Base-by-base conservation (phyloP, 352 stramenopile species). In the Phytophthora pisi region DNA sequence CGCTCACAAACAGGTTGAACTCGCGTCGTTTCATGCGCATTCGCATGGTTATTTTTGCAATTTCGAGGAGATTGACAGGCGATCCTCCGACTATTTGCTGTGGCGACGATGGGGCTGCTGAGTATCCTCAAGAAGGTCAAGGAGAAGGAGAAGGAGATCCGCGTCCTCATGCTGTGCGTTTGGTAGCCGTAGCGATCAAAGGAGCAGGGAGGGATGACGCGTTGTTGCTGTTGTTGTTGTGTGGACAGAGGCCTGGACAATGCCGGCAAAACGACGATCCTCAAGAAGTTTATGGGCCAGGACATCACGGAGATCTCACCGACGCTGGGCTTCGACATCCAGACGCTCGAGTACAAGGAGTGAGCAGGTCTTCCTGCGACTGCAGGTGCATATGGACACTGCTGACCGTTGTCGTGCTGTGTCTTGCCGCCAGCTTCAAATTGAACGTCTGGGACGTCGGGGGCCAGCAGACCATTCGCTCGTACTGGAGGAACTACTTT, bases 401-500 rank as follows among this genome's bases (percentile, higher is more conserved):
- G n/a, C 5, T 46, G 43, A 28, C 43, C 31, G 10, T 26, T 15
- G 18, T 47, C 28, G 20, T 30, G 23, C 36, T 50, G 34, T 52
- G 24, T 45, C 59, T 3, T 53, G 86, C 92, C 74, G 36, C 4
- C 2, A 94, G 91, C 72, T 99, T 99, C 74, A 99, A 98, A 76
- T 90, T 99, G 51, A 98, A 99, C 75, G 92, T 99, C 57, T 99
- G 97, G 97, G 97, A 99, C 78, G 96, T 99, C 51, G 98, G 98
- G 58, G 98, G 98, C 30, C 98, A 99, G 85, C 97, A 98, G 65
- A 99, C 98, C 20, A 99, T 99, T 57, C 92, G 97, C 20, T 95
- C 97, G 5, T 99, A 99, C 81, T 99, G 98, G 98, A 87, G 97
- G 43, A 99, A 99, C 84, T 99, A 99, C 83, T 99, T 99, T 78